A percentile compares a stretch with the other conserved stretches of the same genome.
Evolutionary conservation across 805 yeast genomes (phyloP).

Genomic region (Lipomyces starkeyi): DNA sequence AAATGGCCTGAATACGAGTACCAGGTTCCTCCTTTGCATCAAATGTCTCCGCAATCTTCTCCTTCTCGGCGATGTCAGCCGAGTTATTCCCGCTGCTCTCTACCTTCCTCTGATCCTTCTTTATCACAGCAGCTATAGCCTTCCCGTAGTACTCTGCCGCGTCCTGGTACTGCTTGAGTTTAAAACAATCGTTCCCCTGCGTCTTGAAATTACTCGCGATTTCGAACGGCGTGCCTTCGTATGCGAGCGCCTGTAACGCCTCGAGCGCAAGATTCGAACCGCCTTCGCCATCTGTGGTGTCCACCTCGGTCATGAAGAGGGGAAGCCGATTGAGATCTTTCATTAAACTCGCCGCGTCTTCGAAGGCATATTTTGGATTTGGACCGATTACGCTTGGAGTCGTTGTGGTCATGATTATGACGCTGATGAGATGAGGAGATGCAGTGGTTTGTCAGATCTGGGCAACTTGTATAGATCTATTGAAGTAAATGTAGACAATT

Average conservation of each 20-base stretch:
- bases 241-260: conserved; percentile 88
- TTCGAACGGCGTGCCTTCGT: conserved; percentile 95
- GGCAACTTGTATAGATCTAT: not conserved
- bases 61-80: conserved; percentile 20
- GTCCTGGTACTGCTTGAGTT: conserved; percentile 68
- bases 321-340: conserved; percentile 83
- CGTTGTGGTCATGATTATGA: not conserved
- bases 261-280: conserved; percentile 73
- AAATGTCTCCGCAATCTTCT: conserved; percentile 17
- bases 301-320: conserved; percentile 89
- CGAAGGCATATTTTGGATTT: conserved; percentile 22
- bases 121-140: conserved; percentile 67
- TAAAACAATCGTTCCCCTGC: conserved; percentile 91
- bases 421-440: not conserved
- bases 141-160: conserved; percentile 82
- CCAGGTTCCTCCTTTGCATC: conserved; percentile 21
- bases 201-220: conserved; percentile 85
- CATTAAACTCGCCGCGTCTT: conserved; percentile 76
- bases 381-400: conserved; percentile 18
- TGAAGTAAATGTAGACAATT: not conserved
- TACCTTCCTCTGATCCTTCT: conserved; percentile 8
- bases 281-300: conserved; percentile 75
- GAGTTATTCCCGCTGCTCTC: not conserved
- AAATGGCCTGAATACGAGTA: not conserved
- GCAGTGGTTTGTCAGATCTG: not conserved